A percentile compares a stretch with the other conserved stretches of the same genome.
Conservation (phyloP, 192 early-diverging fungal species). For the Coemansia sp. region DNA sequence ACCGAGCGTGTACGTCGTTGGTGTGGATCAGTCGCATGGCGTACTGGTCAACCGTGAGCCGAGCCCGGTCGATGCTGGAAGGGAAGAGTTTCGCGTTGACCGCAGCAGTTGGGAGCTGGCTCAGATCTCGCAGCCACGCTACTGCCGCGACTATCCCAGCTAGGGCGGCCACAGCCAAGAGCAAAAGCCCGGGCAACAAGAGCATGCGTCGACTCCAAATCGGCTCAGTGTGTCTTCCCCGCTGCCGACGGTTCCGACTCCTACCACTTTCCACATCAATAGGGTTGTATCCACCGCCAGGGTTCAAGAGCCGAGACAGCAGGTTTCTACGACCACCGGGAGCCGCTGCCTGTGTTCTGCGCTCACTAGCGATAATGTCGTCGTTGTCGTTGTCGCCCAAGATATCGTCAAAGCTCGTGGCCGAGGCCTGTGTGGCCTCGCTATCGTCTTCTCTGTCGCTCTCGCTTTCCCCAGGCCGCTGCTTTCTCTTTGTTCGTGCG, state of each 20-base stretch:
- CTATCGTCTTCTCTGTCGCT: background rate
- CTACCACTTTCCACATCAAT: constrained; percentile 1
- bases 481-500: background rate
- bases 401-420: constrained; percentile 20
- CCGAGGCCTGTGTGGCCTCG: background rate
- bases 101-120: constrained; percentile 2
- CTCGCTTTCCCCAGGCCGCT: background rate
- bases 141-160: constrained; percentile 14
- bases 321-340: background rate
- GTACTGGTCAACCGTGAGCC: constrained; percentile 20
- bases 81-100: constrained; percentile 32
- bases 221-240: constrained; percentile 15
- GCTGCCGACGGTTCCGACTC: background rate
- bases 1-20: constrained; percentile 59
- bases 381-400: constrained; percentile 9
- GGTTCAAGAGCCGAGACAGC: background rate
- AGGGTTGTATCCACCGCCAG: background rate
- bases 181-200: constrained; percentile 25
- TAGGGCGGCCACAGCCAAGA: constrained; percentile 20
- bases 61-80: background rate
- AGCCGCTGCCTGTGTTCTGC: background rate
- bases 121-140: constrained; percentile 25
- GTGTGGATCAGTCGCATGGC: constrained; percentile 55
- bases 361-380: constrained; percentile 1
- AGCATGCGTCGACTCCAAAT: constrained; percentile 43